Evolutionary conservation across 192 early-diverging fungal genomes (phyloP).

Genomic region (Kickxella alabastrina): DNA sequence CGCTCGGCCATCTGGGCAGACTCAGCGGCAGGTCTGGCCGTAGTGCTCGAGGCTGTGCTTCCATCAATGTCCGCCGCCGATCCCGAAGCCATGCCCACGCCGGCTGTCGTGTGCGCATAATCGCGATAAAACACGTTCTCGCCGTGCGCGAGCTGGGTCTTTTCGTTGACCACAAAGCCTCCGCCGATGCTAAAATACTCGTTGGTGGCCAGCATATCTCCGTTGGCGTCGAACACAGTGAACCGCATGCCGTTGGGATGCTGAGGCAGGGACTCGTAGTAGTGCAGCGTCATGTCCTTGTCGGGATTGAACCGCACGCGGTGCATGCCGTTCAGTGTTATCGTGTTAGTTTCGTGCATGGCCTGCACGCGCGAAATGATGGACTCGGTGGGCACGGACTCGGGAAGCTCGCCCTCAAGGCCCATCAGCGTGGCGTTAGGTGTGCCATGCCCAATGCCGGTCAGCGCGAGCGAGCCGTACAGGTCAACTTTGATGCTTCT

Average conservation of each 20-base stretch:
- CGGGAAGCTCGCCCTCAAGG: constrained; percentile 88
- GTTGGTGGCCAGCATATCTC: constrained; percentile 86
- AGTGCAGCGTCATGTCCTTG: constrained; percentile 86
- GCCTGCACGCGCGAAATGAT: constrained; percentile 70
- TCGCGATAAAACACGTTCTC: constrained; percentile 64
- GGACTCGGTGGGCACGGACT: constrained; percentile 74
- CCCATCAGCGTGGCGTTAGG: constrained; percentile 86
- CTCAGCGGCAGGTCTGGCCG: constrained; percentile 4
- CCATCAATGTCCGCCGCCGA: background rate
- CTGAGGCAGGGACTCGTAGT: constrained; percentile 79
- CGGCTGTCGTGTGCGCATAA: constrained; percentile 6
- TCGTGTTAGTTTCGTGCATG: constrained; percentile 67
- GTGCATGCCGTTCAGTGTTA: constrained; percentile 71
- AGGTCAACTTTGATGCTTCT: constrained; percentile 72
- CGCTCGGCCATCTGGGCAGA: constrained; percentile 54
- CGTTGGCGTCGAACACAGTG: constrained; percentile 74
- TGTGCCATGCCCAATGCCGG: constrained; percentile 94
- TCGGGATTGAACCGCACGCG: constrained; percentile 80
- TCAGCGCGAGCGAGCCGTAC: constrained; percentile 91
- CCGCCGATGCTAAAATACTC: constrained; percentile 96
- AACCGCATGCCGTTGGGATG: constrained; percentile 98
- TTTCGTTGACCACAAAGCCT: constrained; percentile 93
- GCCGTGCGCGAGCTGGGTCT: constrained; percentile 73
- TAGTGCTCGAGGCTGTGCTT: constrained; percentile 1
- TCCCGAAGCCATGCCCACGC: constrained; percentile 7